These are phyloP conservation scores for Podila minutissima DNA, from an alignment of 192 early-diverging fungal genomes.

Conservation along the genomic window DNA sequence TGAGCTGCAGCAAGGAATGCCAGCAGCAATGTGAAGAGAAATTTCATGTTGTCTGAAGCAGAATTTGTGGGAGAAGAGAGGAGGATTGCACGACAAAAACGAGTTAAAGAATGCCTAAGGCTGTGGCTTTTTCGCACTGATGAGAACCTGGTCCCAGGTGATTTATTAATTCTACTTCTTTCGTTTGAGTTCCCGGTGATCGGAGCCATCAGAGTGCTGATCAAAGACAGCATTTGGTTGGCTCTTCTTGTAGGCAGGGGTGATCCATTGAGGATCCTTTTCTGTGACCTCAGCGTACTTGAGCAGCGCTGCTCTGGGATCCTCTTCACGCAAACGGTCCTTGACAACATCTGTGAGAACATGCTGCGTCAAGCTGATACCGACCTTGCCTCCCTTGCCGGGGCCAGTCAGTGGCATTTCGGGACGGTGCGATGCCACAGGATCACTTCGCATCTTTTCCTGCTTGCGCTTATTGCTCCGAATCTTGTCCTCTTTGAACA, in stretches of 20 bases:
- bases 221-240: constrained; percentile 80
- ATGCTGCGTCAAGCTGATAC: constrained; percentile 83
- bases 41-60: no score
- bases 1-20: no score
- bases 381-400: constrained; percentile 88
- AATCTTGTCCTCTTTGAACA: constrained; percentile 82
- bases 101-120: no score
- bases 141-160: not conserved
- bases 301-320: constrained; percentile 92
- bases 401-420: constrained; percentile 82
- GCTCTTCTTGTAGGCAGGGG: constrained; percentile 79
- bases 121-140: no score
- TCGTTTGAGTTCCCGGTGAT: constrained; percentile 56
- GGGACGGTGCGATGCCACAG: constrained; percentile 77
- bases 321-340: constrained; percentile 83
- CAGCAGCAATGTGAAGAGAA: no score
- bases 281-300: constrained; percentile 85
- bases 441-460: constrained; percentile 78
- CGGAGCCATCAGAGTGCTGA: constrained; percentile 68
- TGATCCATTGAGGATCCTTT: constrained; percentile 87
- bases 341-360: constrained; percentile 83
- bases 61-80: no score
- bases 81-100: not conserved
- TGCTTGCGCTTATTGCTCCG: constrained; percentile 74
- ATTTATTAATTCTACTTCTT: constrained; percentile 42